These are phyloP conservation scores for Globisporangium uncinulatum DNA, from an alignment of 352 stramenopile species.

Conservation along the genomic window DNA sequence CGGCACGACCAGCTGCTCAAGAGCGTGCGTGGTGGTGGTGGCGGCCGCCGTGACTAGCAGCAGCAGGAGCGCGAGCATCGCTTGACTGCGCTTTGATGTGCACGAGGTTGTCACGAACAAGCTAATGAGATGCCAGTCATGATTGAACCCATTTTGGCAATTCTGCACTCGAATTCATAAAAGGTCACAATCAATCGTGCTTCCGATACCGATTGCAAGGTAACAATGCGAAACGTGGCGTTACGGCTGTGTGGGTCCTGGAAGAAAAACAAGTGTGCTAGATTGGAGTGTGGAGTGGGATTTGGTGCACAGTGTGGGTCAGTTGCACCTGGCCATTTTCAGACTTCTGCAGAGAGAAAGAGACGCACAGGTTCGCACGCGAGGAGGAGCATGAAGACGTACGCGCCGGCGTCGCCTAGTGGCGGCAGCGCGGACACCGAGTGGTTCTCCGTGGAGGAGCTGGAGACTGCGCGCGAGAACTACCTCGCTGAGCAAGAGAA, in stretches of 20 bases:
- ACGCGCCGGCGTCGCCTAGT: constrained; percentile 8
- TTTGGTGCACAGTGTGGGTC: not conserved
- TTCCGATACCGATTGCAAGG: no score
- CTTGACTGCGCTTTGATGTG: not conserved
- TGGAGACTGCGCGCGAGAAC: constrained; percentile 62
- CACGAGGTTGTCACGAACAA: not conserved
- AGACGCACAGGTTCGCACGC: not conserved
- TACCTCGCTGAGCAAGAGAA: constrained; percentile 79
- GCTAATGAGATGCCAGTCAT: no score
- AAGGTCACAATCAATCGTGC: no score
- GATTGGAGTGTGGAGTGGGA: not conserved
- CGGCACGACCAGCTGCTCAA: constrained; percentile 6
- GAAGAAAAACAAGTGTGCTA: not conserved
- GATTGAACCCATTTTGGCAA: no score
- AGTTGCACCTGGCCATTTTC: not conserved
- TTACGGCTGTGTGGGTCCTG: no score
- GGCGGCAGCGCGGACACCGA: constrained; percentile 20
- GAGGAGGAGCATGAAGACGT: constrained; percentile 13
- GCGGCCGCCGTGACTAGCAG: not conserved
- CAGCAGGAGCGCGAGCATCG: not conserved
- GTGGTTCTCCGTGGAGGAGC: constrained; percentile 71
- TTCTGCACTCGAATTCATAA: no score
- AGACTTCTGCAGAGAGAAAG: not conserved
- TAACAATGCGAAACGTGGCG: no score
- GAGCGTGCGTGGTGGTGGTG: not conserved